A percentile compares a stretch with the other conserved stretches of the same genome.
Evolutionary conservation across 805 yeast genomes (phyloP).

Genomic region (Metschnikowia amazonensis): DNA sequence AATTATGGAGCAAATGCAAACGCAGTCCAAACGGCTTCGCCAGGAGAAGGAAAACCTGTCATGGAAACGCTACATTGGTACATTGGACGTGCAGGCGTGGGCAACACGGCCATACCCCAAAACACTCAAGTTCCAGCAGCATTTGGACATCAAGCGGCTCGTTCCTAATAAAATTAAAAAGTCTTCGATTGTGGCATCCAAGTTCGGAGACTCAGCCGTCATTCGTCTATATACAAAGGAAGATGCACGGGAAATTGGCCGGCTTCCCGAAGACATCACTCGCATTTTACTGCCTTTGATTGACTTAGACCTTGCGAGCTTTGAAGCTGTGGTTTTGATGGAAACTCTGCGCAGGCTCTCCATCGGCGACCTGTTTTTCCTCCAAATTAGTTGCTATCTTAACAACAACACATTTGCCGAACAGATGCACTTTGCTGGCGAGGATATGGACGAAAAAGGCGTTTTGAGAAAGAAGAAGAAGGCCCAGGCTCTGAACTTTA

Average conservation of each 20-base stretch:
- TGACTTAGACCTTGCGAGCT: slow-evolving; percentile 49
- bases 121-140: slow-evolving; percentile 44
- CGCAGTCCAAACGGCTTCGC: slow-evolving; percentile 10
- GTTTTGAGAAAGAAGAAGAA: slow-evolving; percentile 14
- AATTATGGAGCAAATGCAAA: slow-evolving; percentile 11
- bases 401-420: slow-evolving; percentile 34
- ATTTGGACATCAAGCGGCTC: slow-evolving; percentile 35
- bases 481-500: slow-evolving; percentile 17
- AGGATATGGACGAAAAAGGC: not conserved
- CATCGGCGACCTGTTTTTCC: slow-evolving; percentile 71
- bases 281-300: slow-evolving; percentile 61
- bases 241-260: slow-evolving; percentile 59
- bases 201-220: slow-evolving; percentile 28
- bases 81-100: slow-evolving; percentile 60
- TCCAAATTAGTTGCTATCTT: slow-evolving; percentile 67
- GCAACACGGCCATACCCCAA: slow-evolving; percentile 62
- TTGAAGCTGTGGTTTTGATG: slow-evolving; percentile 56
- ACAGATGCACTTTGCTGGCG: slow-evolving; percentile 8
- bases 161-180: slow-evolving; percentile 25
- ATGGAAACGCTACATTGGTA: slow-evolving; percentile 54
- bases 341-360: slow-evolving; percentile 52
- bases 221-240: slow-evolving; percentile 30
- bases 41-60: slow-evolving; percentile 5
- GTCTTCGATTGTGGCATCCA: slow-evolving; percentile 16
- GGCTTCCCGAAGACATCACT: slow-evolving; percentile 70